phyloP scores from a whole-genome alignment of 805 yeast species.

The Cyberlindnera lachancei region DNA sequence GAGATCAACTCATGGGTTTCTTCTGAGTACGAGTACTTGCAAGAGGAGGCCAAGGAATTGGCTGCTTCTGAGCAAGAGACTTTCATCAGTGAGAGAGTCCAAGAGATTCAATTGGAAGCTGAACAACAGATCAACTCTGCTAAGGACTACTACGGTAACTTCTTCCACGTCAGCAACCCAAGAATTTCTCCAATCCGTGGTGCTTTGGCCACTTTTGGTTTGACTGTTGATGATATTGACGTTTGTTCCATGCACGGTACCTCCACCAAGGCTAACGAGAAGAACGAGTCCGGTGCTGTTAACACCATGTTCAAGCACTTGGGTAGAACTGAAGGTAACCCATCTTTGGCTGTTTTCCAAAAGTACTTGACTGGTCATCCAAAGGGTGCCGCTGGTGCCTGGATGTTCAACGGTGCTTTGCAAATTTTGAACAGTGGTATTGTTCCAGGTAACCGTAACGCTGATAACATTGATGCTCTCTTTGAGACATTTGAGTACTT shows the following conservation, averaged over 20 bases:
- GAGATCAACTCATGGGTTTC: conserved; percentile 86
- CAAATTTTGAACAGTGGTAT: conserved; percentile 89
- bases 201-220: conserved; percentile 87
- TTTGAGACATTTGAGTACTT: conserved; percentile 83
- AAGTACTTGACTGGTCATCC: conserved; percentile 99
- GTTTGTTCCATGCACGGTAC: conserved; percentile 99
- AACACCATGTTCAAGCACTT: conserved; percentile 89
- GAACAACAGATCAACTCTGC: conserved; percentile 80
- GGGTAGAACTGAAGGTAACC: conserved; percentile 97
- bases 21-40: conserved; percentile 61
- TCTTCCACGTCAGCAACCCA: conserved; percentile 84
- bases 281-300: conserved; percentile 92
- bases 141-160: conserved; percentile 91
- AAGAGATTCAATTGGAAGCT: conserved; percentile 82
- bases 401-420: conserved; percentile 99
- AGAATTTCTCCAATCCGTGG: conserved; percentile 97
- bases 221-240: conserved; percentile 89
- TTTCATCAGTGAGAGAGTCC: conserved; percentile 76
- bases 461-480: conserved; percentile 85
- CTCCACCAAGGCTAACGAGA: conserved; percentile 96
- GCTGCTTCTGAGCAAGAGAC: conserved; percentile 43
- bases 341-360: conserved; percentile 97
- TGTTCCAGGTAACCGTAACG: conserved; percentile 98
- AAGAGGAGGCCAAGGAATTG: conserved; percentile 58
- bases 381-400: conserved; percentile 99